Evolutionary conservation across 306 rosid species (phyloP).

Genomic region (Cicer pinnatifidum): DNA sequence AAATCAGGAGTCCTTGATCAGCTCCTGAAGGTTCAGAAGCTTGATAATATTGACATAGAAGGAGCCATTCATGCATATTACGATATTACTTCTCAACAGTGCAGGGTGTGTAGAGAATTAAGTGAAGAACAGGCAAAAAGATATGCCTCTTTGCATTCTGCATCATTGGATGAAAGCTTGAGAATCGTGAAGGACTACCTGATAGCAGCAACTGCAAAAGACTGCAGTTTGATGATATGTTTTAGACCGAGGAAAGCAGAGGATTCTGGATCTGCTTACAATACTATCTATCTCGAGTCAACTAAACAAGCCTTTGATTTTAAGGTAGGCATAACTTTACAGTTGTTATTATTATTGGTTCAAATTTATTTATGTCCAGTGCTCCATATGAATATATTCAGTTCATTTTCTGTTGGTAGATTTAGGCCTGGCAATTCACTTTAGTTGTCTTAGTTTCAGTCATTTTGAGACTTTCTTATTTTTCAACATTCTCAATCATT

Average conservation of each 20-base stretch:
- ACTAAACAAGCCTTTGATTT: conserved; percentile 74
- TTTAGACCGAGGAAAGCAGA: conserved; percentile 67
- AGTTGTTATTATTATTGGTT: conserved; percentile 31
- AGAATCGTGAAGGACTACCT: conserved; percentile 79
- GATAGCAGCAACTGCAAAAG: conserved; percentile 89
- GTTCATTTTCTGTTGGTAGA: conserved; percentile 5
- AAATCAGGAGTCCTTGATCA: conserved; percentile 68
- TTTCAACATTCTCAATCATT: neutral
- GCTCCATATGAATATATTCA: conserved; percentile 7
- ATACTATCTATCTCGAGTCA: conserved; percentile 64
- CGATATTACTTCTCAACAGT: conserved; percentile 69
- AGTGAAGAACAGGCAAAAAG: conserved; percentile 60
- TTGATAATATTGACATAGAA: conserved; percentile 82
- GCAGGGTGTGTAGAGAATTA: conserved; percentile 68
- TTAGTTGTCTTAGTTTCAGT: too few relatives aligned
- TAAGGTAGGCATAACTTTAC: conserved; percentile 59
- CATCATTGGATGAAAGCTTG: conserved; percentile 78
- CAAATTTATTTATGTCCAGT: conserved; percentile 18
- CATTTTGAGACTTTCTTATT: too few relatives aligned
- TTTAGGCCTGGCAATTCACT: neutral
- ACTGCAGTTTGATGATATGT: conserved; percentile 92
- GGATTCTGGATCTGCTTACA: conserved; percentile 52
- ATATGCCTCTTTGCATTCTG: conserved; percentile 71
- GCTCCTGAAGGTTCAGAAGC: conserved; percentile 85
- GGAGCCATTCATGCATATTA: conserved; percentile 93